Base-by-base conservation (phyloP, 495 filamentous ascomycete genomes). In the Halenospora varia region DNA sequence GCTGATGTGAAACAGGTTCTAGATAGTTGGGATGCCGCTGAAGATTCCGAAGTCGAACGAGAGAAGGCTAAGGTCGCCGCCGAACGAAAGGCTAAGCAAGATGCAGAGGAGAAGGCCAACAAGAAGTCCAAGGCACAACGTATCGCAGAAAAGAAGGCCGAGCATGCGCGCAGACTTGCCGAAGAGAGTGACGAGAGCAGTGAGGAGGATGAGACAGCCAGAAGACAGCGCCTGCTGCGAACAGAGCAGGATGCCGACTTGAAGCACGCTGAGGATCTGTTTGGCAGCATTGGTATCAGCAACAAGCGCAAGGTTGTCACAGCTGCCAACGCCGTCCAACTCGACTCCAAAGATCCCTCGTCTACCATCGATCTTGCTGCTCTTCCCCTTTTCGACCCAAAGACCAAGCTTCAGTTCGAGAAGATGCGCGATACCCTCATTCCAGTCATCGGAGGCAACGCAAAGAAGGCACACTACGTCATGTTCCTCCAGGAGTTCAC, bases 1-100 rank as follows among this genome's bases (percentile, higher is more conserved):
- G 44, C 29, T 42, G 22, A 49, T 50, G 18, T 8, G 20, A 11
- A 47, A 57, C 48, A 96, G 89, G 90, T 97, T 55, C 82, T 97
- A 56, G 95, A 99, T 46, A 93, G 90, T 19, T 99, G 95, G 95
- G 92, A 96, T 63, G 93, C 90, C 41, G 94, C 89, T 56, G 94
- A 97, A 66, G 95, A 99, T 75, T 95, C 90, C 50, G 95, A 99
- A 66, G 92, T 86, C 51, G 95, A 99, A 76, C 88, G 90, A 61
- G 92, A 96, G 72, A 97, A 96, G 78, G 88, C 82, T 20, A 90
- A 88, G 74, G 89, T 89, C 73, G 90, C 84, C 15, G 90, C 82
- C 9, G 92, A 91, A 66, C 85, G 82, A 59, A 92, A 90, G 70
- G 93, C 91, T 49, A 95, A 93, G 70, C 91, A 88, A 26, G 89